Evolutionary conservation across 805 yeast genomes (phyloP).

Genomic region (Scheffersomyces lignosus): DNA sequence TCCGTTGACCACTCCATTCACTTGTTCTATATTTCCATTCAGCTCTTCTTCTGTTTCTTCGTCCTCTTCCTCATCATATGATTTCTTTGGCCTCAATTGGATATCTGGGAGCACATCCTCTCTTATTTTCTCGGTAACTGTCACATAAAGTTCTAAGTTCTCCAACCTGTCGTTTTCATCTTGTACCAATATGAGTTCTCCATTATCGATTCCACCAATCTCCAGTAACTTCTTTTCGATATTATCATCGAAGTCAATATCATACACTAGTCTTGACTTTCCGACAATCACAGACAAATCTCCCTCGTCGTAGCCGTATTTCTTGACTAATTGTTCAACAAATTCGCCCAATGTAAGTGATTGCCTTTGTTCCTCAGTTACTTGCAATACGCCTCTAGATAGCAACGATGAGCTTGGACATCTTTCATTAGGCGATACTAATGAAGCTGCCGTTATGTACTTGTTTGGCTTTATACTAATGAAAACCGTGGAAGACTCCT

Average conservation of each 20-base stretch:
- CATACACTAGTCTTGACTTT: slow-evolving; percentile 66
- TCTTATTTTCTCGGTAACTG: slow-evolving; percentile 10
- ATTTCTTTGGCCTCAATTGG: slow-evolving; percentile 15
- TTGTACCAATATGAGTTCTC: slow-evolving; percentile 65
- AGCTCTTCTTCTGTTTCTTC: background rate
- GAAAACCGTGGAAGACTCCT: slow-evolving; percentile 32
- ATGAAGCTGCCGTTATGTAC: slow-evolving; percentile 61
- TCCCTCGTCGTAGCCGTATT: slow-evolving; percentile 49
- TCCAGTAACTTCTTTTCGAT: slow-evolving; percentile 45
- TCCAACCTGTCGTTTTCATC: slow-evolving; percentile 77
- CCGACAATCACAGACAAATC: slow-evolving; percentile 63
- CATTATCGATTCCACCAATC: slow-evolving; percentile 53
- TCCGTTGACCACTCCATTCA: too few relatives aligned
- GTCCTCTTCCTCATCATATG: slow-evolving; percentile 2
- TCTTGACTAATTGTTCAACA: slow-evolving; percentile 46
- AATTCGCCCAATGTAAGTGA: slow-evolving; percentile 47
- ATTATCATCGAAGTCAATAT: slow-evolving; percentile 87
- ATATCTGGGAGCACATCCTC: slow-evolving; percentile 22
- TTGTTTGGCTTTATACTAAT: slow-evolving; percentile 53
- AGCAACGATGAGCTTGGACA: slow-evolving; percentile 68
- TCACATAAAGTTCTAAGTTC: slow-evolving; percentile 61
- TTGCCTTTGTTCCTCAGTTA: slow-evolving; percentile 27
- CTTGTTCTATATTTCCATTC: too few relatives aligned
- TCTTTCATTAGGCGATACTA: slow-evolving; percentile 62
- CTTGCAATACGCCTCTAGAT: slow-evolving; percentile 49